Evolutionary conservation across 2,329 filamentous ascomycete genomes (phyloP).

Genomic region (Pseudocercospora fuligena): DNA sequence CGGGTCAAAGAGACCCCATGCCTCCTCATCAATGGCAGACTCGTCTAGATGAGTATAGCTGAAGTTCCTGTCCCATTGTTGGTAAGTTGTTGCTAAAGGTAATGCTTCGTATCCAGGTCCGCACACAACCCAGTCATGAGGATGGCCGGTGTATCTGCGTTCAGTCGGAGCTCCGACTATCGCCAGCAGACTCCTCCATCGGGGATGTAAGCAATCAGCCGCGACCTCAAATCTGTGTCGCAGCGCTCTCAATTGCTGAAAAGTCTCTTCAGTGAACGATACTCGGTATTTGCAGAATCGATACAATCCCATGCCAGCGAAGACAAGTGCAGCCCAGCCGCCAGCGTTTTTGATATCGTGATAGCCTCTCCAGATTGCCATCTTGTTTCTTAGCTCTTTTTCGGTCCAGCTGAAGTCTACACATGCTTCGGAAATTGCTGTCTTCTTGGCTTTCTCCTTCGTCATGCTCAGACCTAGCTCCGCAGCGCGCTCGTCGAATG

Average conservation of each 20-base stretch:
- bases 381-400: constrained; percentile 61
- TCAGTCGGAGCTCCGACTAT: constrained; percentile 52
- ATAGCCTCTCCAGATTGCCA: constrained; percentile 62
- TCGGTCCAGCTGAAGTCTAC: constrained; percentile 61
- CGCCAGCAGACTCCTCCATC: constrained; percentile 56
- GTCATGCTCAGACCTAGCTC: constrained; percentile 40
- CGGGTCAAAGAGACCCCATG: constrained; percentile 58
- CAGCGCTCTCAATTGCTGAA: constrained; percentile 53
- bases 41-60: constrained; percentile 57
- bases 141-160: constrained; percentile 53
- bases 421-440: constrained; percentile 59
- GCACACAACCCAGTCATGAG: constrained; percentile 58
- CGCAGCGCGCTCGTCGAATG: constrained; percentile 58
- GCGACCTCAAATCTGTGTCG: constrained; percentile 50
- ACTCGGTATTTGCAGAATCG: constrained; percentile 65
- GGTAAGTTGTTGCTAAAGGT: constrained; percentile 53
- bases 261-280: constrained; percentile 57
- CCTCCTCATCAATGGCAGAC: constrained; percentile 54
- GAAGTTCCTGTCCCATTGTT: constrained; percentile 54
- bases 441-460: constrained; percentile 55
- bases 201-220: constrained; percentile 39
- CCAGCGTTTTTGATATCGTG: constrained; percentile 63
- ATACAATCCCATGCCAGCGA: constrained; percentile 63
- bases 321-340: constrained; percentile 61
- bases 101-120: constrained; percentile 48